Base-by-base conservation (phyloP, 2,329 filamentous ascomycete species). In the Colletotrichum lupini region DNA sequence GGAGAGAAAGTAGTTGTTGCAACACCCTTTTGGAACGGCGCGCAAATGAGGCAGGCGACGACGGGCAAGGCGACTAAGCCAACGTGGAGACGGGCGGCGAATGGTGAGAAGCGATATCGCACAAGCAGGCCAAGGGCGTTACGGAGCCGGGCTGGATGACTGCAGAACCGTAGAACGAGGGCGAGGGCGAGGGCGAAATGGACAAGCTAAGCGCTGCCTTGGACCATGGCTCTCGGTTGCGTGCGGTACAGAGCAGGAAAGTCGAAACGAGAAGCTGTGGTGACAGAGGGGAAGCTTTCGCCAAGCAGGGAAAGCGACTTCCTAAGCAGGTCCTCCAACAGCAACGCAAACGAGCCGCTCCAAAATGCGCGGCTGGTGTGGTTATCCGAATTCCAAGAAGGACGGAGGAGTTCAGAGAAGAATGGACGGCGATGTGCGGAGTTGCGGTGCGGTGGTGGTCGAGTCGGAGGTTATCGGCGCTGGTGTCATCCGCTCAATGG, bases 401-500 rank as follows among this genome's bases (percentile, higher is more conserved):
- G 22, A 22, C 12, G 8, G 19, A 49, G 42, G 19, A n/a, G 28
- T 30, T 72, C 5, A 35, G 22, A 55, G 52, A 28, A 46, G 30
- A 58, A 24, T 30, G 37, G 30, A 22, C 19, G 52, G 52, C n/a
- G 59, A 49, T 63, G 35, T 60, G 63, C 56, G 16, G 53, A 69
- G 52, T 46, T 26, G 26, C 49, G 30, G 61, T 63, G 26, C 22
- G 32, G 57, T 58, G 46, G 67, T 28, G 12, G 67, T 66, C 24
- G 35, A 71, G 49, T 71, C 49, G 71, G 67, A 49, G 60, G 30
- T 42, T 65, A 32, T 60, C 71, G 56, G 35, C 30, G 60, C 61
- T 30, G 67, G 56, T 71, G 49, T 73, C 67, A 71, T 73, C 56
- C 71, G 71, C 67, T 73, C 71, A 72, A 67, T 37, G 68, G 57